Percentiles rank a stretch among this genome's conserved stretches.
Evolutionary conservation across 768 basidiomycete genomes (phyloP).

Genomic region (Mycena albidolilacea): DNA sequence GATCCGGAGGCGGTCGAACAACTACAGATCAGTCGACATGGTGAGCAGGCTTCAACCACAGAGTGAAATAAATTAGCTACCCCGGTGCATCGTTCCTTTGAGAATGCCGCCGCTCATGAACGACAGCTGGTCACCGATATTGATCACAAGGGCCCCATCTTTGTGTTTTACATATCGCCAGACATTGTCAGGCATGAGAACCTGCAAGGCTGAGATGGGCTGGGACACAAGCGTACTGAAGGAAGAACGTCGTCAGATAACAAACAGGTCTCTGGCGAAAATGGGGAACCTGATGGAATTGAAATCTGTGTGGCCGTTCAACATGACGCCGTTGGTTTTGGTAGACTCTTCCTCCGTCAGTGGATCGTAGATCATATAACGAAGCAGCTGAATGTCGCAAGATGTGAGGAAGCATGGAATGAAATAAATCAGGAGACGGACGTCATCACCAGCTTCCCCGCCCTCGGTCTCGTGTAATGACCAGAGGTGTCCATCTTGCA

Average conservation of each 20-base stretch:
- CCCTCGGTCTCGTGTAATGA: conserved; percentile 46
- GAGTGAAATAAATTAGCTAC: conserved; percentile 29
- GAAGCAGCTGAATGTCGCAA: conserved; percentile 41
- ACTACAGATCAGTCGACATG: conserved; percentile 37
- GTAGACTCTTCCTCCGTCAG: conserved; percentile 47
- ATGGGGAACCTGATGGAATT: conserved; percentile 44
- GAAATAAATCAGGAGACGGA: conserved; percentile 27
- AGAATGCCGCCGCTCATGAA: conserved; percentile 53
- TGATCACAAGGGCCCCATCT: conserved; percentile 51
- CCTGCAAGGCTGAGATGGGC: conserved; percentile 52
- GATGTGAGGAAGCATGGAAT: neutral
- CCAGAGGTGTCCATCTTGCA: conserved; percentile 52
- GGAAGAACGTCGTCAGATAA: neutral
- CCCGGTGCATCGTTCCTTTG: conserved; percentile 54
- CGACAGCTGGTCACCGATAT: conserved; percentile 53
- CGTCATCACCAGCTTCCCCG: conserved; percentile 49
- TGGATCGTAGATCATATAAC: conserved; percentile 56
- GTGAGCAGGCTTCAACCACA: neutral
- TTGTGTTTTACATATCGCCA: conserved; percentile 54
- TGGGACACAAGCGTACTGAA: conserved; percentile 51
- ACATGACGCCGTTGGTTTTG: conserved; percentile 54
- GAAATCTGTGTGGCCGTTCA: conserved; percentile 54
- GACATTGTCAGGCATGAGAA: conserved; percentile 53
- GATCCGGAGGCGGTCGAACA: conserved; percentile 51
- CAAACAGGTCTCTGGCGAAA: neutral